phyloP scores from a whole-genome alignment of 176 grass and related monocot genomes.

The Ampelocalamus luodianensis region DNA sequence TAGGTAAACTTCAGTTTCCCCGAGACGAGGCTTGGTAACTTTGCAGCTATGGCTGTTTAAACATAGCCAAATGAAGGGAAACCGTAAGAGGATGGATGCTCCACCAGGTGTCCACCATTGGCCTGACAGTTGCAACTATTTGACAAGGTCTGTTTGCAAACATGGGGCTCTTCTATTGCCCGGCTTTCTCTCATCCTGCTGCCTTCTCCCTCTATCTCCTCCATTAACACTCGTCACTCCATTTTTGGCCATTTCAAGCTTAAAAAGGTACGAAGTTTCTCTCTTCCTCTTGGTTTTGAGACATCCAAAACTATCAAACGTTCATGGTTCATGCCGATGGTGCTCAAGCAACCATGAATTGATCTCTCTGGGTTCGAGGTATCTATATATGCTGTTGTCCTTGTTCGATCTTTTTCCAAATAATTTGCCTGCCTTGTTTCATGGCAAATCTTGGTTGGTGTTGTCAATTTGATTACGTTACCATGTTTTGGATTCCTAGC shows the following conservation, averaged over 20 bases:
- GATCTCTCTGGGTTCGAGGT: constrained; percentile 44
- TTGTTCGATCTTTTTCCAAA: background rate
- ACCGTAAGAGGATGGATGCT: constrained; percentile 17
- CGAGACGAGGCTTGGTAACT: background rate
- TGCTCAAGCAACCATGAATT: constrained; percentile 42
- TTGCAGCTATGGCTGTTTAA: background rate
- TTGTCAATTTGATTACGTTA: background rate
- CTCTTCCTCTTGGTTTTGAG: constrained; percentile 42
- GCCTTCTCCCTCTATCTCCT: background rate
- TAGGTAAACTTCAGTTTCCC: background rate
- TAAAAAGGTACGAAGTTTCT: constrained; percentile 29
- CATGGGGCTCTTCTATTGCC: constrained; percentile 56
- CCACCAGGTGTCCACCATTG: constrained; percentile 41
- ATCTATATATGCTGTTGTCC: background rate
- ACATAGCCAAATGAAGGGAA: constrained; percentile 28
- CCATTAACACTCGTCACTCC: background rate
- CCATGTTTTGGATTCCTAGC: background rate
- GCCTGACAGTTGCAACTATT: constrained; percentile 23
- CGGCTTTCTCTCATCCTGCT: constrained; percentile 53
- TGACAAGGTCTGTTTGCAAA: constrained; percentile 49
- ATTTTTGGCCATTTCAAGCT: constrained; percentile 42
- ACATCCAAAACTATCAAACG: background rate
- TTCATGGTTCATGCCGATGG: background rate
- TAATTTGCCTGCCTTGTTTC: background rate
- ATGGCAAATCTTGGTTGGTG: background rate